Evolutionary conservation across 768 basidiomycete species (phyloP).

Genomic region (Cystofilobasidium macerans): DNA sequence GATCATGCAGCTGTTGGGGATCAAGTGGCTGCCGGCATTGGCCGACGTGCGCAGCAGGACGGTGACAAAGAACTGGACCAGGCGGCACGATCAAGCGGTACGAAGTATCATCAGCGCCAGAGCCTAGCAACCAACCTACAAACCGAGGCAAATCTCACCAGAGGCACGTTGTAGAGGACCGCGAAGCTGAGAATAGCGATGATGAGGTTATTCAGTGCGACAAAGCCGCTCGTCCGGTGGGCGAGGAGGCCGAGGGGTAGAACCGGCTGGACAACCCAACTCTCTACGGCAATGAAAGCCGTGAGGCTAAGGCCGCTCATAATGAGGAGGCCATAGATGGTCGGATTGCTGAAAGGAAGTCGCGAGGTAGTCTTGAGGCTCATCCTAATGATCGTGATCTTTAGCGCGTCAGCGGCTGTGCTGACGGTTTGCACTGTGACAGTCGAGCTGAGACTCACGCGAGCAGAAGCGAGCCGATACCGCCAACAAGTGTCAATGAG

Average conservation of each 20-base stretch:
- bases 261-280: slow-evolving; percentile 67
- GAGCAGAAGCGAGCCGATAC: slow-evolving; percentile 34
- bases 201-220: slow-evolving; percentile 54
- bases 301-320: slow-evolving; percentile 45
- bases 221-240: neutral
- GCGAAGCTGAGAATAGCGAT: slow-evolving; percentile 69
- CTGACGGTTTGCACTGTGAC: neutral
- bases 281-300: slow-evolving; percentile 68
- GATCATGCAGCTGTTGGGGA: slow-evolving; percentile 82
- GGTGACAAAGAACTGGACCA: slow-evolving; percentile 9
- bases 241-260: slow-evolving; percentile 8
- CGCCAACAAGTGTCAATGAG: slow-evolving; percentile 60
- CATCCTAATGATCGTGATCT: slow-evolving; percentile 3
- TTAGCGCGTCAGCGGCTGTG: too few relatives aligned
- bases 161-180: slow-evolving; percentile 39
- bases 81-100: slow-evolving; percentile 19
- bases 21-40: slow-evolving; percentile 46
- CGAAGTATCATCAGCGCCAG: neutral
- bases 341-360: slow-evolving; percentile 42
- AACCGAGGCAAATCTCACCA: neutral
- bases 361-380: slow-evolving; percentile 23
- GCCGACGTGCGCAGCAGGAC: slow-evolving; percentile 11
- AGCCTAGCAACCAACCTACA: neutral
- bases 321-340: slow-evolving; percentile 55
- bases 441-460: neutral